Evolutionary conservation across 352 stramenopile genomes (phyloP).

Genomic region (Achlya hypogyna): DNA sequence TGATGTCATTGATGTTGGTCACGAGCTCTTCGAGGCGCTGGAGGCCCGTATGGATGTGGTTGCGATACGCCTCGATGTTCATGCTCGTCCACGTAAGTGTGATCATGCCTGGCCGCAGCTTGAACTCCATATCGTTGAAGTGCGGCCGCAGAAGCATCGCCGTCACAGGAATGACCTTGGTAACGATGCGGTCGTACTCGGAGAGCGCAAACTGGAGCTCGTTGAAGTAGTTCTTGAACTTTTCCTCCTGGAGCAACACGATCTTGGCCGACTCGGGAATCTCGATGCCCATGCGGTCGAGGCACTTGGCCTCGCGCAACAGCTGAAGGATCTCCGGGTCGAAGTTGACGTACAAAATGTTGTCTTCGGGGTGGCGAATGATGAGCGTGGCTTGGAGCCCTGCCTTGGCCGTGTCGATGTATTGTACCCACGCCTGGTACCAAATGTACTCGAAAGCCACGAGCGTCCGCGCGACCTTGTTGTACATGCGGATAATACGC

Average conservation of each 20-base stretch:
- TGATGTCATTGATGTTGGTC: constrained; percentile 98
- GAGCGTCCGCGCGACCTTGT: constrained; percentile 96
- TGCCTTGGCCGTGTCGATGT: constrained; percentile 96
- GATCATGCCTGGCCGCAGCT: constrained; percentile 97
- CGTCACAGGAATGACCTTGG: constrained; percentile 96
- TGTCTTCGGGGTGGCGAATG: constrained; percentile 97
- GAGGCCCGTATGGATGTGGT: constrained; percentile 87
- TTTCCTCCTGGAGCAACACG: constrained; percentile 95
- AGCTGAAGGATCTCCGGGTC: constrained; percentile 97
- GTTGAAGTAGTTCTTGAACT: constrained; percentile 99
- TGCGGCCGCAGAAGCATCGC: constrained; percentile 92
- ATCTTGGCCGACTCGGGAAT: constrained; percentile 97
- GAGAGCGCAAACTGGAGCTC: constrained; percentile 95
- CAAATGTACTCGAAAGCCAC: constrained; percentile 99
- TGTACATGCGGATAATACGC: constrained; percentile 99
- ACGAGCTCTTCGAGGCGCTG: constrained; percentile 96
- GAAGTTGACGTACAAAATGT: constrained; percentile 99
- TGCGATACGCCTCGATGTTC: constrained; percentile 98
- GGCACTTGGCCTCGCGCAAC: constrained; percentile 94
- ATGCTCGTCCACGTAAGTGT: constrained; percentile 99
- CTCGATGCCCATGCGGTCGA: constrained; percentile 98
- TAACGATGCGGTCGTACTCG: constrained; percentile 96
- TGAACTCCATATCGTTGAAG: constrained; percentile 99
- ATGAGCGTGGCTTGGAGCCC: constrained; percentile 97
- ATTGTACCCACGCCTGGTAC: constrained; percentile 98